phyloP scores from a whole-genome alignment of 1,284 basidiomycete species.

The Ustilago cynodontis region DNA sequence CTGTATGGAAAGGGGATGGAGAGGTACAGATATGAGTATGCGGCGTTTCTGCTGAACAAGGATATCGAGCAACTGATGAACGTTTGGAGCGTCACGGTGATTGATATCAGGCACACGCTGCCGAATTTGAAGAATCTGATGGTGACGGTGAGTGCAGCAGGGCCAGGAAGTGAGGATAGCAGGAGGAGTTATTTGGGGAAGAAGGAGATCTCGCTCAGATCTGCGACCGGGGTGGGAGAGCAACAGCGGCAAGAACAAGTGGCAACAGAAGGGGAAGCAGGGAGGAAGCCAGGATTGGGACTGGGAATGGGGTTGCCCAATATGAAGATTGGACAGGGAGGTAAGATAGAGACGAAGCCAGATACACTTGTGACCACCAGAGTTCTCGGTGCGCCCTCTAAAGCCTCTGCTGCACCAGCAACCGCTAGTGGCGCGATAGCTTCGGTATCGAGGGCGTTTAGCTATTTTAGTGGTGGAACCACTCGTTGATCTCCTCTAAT shows the following conservation, averaged over 20 bases:
- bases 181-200: slow-evolving; percentile 51
- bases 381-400: slow-evolving; percentile 32
- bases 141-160: slow-evolving; percentile 76
- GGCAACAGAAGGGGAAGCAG: background rate
- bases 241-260: background rate
- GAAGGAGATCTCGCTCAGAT: slow-evolving; percentile 41
- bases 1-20: slow-evolving; percentile 94
- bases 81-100: slow-evolving; percentile 73
- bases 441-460: slow-evolving; percentile 40
- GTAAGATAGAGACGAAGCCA: slow-evolving; percentile 10
- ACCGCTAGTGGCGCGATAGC: slow-evolving; percentile 39
- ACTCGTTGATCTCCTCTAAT: background rate
- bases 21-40: slow-evolving; percentile 96
- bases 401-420: slow-evolving; percentile 14
- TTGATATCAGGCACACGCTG: slow-evolving; percentile 94
- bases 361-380: slow-evolving; percentile 42
- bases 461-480: slow-evolving; percentile 36
- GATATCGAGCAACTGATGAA: slow-evolving; percentile 79
- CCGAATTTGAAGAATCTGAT: slow-evolving; percentile 95
- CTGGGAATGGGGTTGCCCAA: slow-evolving; percentile 30
- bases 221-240: slow-evolving; percentile 1
- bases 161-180: slow-evolving; percentile 39
- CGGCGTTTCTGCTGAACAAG: slow-evolving; percentile 95
- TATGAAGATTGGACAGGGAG: background rate
- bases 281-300: slow-evolving; percentile 21